Conservation (phyloP, 768 basidiomycete species). For the Mycena venus region DNA sequence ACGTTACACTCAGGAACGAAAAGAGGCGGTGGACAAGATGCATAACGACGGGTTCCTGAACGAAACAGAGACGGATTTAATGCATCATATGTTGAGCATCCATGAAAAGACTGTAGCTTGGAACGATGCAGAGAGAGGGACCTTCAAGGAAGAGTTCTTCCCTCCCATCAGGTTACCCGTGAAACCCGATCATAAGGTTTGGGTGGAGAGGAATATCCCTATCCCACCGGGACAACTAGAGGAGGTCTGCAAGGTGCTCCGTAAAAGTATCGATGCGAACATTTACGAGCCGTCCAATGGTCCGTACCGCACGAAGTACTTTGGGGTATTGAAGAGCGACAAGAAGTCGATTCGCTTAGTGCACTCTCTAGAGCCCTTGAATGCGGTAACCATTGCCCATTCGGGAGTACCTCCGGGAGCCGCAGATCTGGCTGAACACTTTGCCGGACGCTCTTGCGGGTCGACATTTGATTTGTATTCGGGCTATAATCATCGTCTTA, state of each 20-base stretch:
- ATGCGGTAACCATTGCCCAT: conserved; percentile 41
- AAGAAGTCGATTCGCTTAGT: conserved; percentile 7
- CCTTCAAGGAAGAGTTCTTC: no score
- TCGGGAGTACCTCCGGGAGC: no score
- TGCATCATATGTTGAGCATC: background rate
- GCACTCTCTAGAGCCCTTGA: conserved; percentile 41
- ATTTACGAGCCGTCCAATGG: no score
- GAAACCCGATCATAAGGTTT: conserved; percentile 32
- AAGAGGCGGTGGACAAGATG: background rate
- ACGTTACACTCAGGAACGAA: background rate
- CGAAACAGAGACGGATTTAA: background rate
- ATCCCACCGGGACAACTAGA: conserved; percentile 36
- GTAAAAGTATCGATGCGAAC: no score
- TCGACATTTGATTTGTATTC: conserved; percentile 39
- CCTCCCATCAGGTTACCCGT: conserved; percentile 34
- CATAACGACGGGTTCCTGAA: background rate
- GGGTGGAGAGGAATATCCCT: conserved; percentile 34
- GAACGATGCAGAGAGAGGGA: background rate
- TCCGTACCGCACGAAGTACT: no score
- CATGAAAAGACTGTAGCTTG: background rate
- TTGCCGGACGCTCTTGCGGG: no score
- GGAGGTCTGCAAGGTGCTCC: no score
- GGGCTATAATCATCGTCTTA: conserved; percentile 41
- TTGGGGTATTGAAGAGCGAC: no score
- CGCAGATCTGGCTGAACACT: no score